A percentile compares a stretch with the other conserved stretches of the same genome.
These are phyloP conservation scores for Dalbergia cochinchinensis DNA, from an alignment of 306 rosid genomes.

Conservation along the genomic window DNA sequence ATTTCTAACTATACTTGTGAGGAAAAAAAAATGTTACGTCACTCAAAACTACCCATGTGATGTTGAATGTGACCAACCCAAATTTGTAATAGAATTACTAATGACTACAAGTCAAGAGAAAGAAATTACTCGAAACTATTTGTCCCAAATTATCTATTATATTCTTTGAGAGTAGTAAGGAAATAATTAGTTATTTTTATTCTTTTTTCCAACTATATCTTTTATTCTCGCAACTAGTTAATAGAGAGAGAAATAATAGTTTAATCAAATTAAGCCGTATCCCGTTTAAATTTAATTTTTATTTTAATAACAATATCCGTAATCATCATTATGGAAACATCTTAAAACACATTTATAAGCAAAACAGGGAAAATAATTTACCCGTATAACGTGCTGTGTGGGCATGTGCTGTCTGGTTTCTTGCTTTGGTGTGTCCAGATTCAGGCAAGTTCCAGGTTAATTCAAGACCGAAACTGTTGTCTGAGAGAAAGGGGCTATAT, in stretches of 20 bases:
- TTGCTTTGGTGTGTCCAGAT: conserved; percentile 43
- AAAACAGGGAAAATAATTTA: conserved; percentile 22
- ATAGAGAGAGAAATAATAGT: too few relatives aligned
- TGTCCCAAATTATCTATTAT: too few relatives aligned
- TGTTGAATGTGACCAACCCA: conserved; percentile 2
- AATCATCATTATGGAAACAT: too few relatives aligned
- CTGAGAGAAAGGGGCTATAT: conserved; percentile 78
- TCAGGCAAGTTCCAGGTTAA: conserved; percentile 66
- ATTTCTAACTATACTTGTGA: background rate
- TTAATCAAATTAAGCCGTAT: too few relatives aligned
- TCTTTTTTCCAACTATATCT: too few relatives aligned
- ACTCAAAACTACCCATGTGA: background rate
- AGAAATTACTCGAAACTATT: too few relatives aligned
- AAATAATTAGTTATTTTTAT: too few relatives aligned
- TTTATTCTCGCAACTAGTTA: too few relatives aligned
- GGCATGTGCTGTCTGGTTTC: conserved; percentile 34
- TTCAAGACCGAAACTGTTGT: conserved; percentile 72
- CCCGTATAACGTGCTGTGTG: conserved; percentile 48
- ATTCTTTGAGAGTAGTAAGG: too few relatives aligned
- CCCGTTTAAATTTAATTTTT: too few relatives aligned
- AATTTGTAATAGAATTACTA: background rate
- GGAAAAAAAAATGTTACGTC: background rate
- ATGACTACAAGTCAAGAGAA: background rate
- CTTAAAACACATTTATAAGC: too few relatives aligned
- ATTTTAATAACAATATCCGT: too few relatives aligned